These are phyloP conservation scores for Xylaria sp. DNA, from an alignment of 2,329 filamentous ascomycete species.

Conservation along the genomic window DNA sequence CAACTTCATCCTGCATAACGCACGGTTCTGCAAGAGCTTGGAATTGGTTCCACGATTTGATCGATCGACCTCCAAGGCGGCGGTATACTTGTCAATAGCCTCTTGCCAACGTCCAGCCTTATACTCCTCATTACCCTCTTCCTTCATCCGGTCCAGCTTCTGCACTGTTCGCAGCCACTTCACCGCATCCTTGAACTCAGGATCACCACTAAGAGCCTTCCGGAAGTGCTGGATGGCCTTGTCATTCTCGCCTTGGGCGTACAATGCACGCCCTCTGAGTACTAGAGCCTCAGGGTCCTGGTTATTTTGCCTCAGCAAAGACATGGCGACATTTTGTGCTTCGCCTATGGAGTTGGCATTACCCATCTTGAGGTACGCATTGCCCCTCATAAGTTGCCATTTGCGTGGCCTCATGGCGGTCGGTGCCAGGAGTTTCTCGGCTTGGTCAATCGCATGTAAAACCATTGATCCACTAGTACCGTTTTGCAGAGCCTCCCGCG, in stretches of 20 bases:
- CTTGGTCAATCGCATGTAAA: slow-evolving; percentile 84
- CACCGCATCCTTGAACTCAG: slow-evolving; percentile 82
- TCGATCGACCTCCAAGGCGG: slow-evolving; percentile 80
- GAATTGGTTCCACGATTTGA: slow-evolving; percentile 87
- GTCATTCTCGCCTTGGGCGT: slow-evolving; percentile 88
- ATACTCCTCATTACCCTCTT: slow-evolving; percentile 86
- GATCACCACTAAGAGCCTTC: slow-evolving; percentile 83
- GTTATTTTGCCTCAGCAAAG: slow-evolving; percentile 75
- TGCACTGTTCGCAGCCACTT: slow-evolving; percentile 86
- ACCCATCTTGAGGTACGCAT: slow-evolving; percentile 89
- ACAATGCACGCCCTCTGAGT: slow-evolving; percentile 79
- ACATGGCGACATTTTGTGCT: slow-evolving; percentile 88
- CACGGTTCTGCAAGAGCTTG: slow-evolving; percentile 90
- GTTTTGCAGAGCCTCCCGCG: slow-evolving; percentile 67
- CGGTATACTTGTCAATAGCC: slow-evolving; percentile 78
- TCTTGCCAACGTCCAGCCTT: slow-evolving; percentile 75
- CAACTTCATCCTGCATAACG: slow-evolving; percentile 74
- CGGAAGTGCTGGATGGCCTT: slow-evolving; percentile 91
- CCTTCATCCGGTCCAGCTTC: slow-evolving; percentile 88
- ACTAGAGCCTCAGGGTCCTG: slow-evolving; percentile 93
- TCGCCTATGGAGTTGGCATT: slow-evolving; percentile 84
- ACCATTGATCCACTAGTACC: slow-evolving; percentile 86
- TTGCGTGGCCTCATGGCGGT: slow-evolving; percentile 79
- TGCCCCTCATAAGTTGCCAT: slow-evolving; percentile 88
- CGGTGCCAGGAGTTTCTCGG: slow-evolving; percentile 70